Percentiles rank a stretch among this genome's conserved stretches.
Conservation (phyloP, 176 grass and related monocot species). For the Guadua angustifolia region DNA sequence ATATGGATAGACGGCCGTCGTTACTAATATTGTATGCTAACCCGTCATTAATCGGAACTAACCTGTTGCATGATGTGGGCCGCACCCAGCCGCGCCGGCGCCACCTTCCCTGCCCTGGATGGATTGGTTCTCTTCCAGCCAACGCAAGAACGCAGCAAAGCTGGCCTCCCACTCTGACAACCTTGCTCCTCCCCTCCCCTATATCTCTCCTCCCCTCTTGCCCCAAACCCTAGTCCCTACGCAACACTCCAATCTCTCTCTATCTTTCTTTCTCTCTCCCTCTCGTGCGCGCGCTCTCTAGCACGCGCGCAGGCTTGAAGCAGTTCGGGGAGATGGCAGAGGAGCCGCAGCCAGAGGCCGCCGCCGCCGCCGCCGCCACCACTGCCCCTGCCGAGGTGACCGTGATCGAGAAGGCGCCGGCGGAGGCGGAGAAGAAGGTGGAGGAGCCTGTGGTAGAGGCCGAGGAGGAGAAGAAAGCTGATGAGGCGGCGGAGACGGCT, state of each 20-base stretch:
- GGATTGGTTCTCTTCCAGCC: slow-evolving; percentile 30
- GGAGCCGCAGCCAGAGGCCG: slow-evolving; percentile 59
- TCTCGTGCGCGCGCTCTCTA: neutral
- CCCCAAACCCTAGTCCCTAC: slow-evolving; percentile 47
- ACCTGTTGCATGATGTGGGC: slow-evolving; percentile 6
- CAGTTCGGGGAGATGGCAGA: slow-evolving; percentile 64
- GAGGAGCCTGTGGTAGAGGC: slow-evolving; percentile 31
- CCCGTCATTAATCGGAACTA: slow-evolving; percentile 9
- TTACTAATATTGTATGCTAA: no score
- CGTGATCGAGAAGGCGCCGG: slow-evolving; percentile 47
- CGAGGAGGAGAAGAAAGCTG: slow-evolving; percentile 42
- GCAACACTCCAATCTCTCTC: neutral
- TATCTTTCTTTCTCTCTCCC: neutral
- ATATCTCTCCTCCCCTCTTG: slow-evolving; percentile 33
- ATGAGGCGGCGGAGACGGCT: slow-evolving; percentile 44
- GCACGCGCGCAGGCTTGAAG: neutral
- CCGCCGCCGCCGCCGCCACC: slow-evolving; percentile 38
- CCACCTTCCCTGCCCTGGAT: slow-evolving; percentile 24
- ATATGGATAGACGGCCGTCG: no score
- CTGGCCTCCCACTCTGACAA: slow-evolving; percentile 61
- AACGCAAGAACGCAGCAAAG: slow-evolving; percentile 48
- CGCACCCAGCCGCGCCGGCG: slow-evolving; percentile 25
- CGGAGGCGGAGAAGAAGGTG: slow-evolving; percentile 40
- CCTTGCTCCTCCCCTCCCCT: slow-evolving; percentile 41
- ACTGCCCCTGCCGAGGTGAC: slow-evolving; percentile 44